phyloP scores from a whole-genome alignment of 2,329 filamentous ascomycete species.

The Aspergillus viridinutans region DNA sequence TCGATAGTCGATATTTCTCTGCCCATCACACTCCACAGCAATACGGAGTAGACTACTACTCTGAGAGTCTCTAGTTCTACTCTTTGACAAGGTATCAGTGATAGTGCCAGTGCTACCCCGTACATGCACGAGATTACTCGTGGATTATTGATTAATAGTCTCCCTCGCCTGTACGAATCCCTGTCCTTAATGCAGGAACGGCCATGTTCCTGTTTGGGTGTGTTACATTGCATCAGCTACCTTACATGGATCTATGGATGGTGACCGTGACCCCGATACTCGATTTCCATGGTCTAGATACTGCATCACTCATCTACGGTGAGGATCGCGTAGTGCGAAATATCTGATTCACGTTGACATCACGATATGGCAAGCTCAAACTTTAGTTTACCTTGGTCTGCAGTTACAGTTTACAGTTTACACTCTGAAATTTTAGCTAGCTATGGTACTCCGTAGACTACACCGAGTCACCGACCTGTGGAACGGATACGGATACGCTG shows the following conservation, averaged over 20 bases:
- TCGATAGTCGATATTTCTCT: neutral
- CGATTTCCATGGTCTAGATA: too few relatives aligned
- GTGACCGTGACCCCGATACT: neutral
- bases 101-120: neutral
- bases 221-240: neutral
- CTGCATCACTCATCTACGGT: too few relatives aligned
- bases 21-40: neutral
- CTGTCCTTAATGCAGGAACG: neutral
- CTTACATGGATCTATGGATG: neutral
- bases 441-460: too few relatives aligned
- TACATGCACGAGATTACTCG: too few relatives aligned
- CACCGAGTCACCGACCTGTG: too few relatives aligned
- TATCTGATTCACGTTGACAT: too few relatives aligned
- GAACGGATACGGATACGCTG: too few relatives aligned
- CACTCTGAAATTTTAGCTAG: too few relatives aligned
- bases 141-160: neutral
- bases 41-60: neutral
- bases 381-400: too few relatives aligned
- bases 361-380: too few relatives aligned
- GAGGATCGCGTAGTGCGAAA: too few relatives aligned
- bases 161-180: neutral
- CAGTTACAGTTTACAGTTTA: too few relatives aligned
- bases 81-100: neutral
- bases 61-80: neutral
- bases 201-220: neutral